Percentiles rank a stretch among this genome's conserved stretches.
Conservation (phyloP, 2,329 filamentous ascomycete species). For the Aspergillus clavatus region DNA sequence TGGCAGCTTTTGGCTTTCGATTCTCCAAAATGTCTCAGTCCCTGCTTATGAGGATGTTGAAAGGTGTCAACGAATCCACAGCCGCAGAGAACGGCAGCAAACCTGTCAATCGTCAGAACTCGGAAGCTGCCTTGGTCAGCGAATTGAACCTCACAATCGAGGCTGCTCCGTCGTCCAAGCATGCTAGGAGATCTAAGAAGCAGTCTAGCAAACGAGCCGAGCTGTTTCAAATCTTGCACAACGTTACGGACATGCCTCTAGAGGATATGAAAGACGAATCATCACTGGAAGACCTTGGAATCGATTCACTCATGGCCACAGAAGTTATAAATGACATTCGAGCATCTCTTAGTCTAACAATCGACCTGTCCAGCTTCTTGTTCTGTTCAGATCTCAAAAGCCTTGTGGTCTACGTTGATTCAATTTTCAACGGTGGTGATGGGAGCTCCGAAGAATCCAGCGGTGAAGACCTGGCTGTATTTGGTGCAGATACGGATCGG, state of each 20-base stretch:
- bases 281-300: constrained; percentile 1
- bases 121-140: too few relatives aligned
- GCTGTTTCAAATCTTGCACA: not conserved
- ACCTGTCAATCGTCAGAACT: too few relatives aligned
- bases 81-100: not conserved
- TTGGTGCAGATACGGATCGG: not conserved
- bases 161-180: not conserved
- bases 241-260: not conserved
- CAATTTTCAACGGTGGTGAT: not conserved
- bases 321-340: constrained; percentile 16
- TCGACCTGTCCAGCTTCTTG: not conserved
- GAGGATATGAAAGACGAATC: not conserved
- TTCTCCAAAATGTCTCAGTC: not conserved
- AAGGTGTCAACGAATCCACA: not conserved
- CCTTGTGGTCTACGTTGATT: not conserved
- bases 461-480: not conserved
- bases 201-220: not conserved
- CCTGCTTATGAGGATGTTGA: not conserved
- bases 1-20: not conserved
- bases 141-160: not conserved
- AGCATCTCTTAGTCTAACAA: not conserved
- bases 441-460: too few relatives aligned
- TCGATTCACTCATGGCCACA: constrained; percentile 23
- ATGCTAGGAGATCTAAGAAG: too few relatives aligned
- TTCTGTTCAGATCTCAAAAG: not conserved